Percentiles rank a stretch among this genome's conserved stretches.
Evolutionary conservation across 2,329 filamentous ascomycete genomes (phyloP).

Genomic region (Claviceps sp.): DNA sequence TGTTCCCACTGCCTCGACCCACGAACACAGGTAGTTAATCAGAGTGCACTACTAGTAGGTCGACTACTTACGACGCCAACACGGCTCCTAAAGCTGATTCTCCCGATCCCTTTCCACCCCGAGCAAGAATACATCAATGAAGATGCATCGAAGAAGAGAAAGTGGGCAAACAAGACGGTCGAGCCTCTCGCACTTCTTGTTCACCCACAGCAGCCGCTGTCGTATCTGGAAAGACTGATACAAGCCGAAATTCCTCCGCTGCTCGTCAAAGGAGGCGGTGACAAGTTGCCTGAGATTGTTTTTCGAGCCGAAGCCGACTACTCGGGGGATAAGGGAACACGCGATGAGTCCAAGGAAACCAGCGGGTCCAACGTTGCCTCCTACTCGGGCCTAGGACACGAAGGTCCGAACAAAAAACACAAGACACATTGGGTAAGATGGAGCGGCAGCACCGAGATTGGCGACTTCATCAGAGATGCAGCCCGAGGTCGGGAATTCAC

Average conservation of each 20-base stretch:
- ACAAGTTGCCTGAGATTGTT: conserved; percentile 58
- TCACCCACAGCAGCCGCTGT: conserved; percentile 81
- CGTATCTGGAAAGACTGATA: conserved; percentile 78
- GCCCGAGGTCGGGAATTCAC: conserved; percentile 74
- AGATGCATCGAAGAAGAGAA: conserved; percentile 21
- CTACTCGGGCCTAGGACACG: conserved; percentile 57
- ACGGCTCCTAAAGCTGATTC: conserved; percentile 64
- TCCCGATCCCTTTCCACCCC: conserved; percentile 47
- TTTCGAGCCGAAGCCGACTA: conserved; percentile 69
- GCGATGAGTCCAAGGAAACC: background rate
- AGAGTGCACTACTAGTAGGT: conserved; percentile 27
- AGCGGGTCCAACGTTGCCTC: conserved; percentile 56
- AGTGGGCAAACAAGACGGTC: conserved; percentile 29
- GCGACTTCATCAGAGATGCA: conserved; percentile 86
- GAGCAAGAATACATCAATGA: conserved; percentile 27
- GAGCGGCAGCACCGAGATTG: conserved; percentile 79
- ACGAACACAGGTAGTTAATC: background rate
- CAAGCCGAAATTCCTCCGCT: conserved; percentile 73
- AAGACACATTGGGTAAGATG: conserved; percentile 61
- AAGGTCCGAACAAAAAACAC: conserved; percentile 29
- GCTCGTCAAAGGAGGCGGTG: conserved; percentile 45
- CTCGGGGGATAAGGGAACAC: conserved; percentile 25
- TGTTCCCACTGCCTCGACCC: background rate
- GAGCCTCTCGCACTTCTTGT: conserved; percentile 75
- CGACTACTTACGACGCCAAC: conserved; percentile 72